Percentiles rank a stretch among this genome's conserved stretches.
phyloP scores from a whole-genome alignment of 805 yeast genomes.

The Helenozyma rhizophorensis region DNA sequence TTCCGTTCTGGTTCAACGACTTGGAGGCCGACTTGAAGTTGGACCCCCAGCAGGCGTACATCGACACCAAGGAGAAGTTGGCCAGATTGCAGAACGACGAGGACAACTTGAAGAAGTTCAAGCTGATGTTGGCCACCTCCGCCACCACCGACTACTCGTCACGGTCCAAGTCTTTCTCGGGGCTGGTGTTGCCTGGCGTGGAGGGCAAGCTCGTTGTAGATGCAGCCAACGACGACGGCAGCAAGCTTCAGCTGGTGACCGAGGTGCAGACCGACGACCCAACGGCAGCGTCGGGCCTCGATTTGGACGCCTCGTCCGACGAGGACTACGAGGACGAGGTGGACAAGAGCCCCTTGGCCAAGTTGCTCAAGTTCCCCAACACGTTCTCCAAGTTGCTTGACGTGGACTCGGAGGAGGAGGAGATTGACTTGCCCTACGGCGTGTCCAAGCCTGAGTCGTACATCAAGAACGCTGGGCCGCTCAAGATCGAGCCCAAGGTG shows the following conservation, averaged over 20 bases:
- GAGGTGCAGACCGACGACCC: slow-evolving; percentile 10
- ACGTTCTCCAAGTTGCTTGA: slow-evolving; percentile 42
- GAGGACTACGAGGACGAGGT: slow-evolving; percentile 26
- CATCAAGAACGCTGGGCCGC: slow-evolving; percentile 85
- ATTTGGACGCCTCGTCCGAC: slow-evolving; percentile 27
- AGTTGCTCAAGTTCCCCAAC: slow-evolving; percentile 24
- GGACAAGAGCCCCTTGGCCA: slow-evolving; percentile 12
- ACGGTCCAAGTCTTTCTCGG: slow-evolving; percentile 38
- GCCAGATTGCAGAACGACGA: slow-evolving; percentile 46
- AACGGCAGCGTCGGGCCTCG: slow-evolving; percentile 13
- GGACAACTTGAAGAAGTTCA: slow-evolving; percentile 40
- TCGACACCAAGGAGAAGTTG: slow-evolving; percentile 55
- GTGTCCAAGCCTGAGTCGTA: slow-evolving; percentile 76
- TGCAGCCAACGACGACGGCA: slow-evolving; percentile 6
- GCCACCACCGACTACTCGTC: slow-evolving; percentile 25
- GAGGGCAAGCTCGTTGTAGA: slow-evolving; percentile 1
- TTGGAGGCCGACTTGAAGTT: slow-evolving; percentile 56
- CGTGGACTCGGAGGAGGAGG: slow-evolving; percentile 79
- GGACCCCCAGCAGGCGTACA: slow-evolving; percentile 75
- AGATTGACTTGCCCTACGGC: slow-evolving; percentile 82
- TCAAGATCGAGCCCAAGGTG: slow-evolving; percentile 94
- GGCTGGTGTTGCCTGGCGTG: slow-evolving; percentile 21
- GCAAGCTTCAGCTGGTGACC: slow-evolving; percentile 9
- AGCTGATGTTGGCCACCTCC: slow-evolving; percentile 32
- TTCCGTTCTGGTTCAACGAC: slow-evolving; percentile 95